Evolutionary conservation across 179 eudicot genomes (phyloP).

Genomic region (Beta macrorhiza): DNA sequence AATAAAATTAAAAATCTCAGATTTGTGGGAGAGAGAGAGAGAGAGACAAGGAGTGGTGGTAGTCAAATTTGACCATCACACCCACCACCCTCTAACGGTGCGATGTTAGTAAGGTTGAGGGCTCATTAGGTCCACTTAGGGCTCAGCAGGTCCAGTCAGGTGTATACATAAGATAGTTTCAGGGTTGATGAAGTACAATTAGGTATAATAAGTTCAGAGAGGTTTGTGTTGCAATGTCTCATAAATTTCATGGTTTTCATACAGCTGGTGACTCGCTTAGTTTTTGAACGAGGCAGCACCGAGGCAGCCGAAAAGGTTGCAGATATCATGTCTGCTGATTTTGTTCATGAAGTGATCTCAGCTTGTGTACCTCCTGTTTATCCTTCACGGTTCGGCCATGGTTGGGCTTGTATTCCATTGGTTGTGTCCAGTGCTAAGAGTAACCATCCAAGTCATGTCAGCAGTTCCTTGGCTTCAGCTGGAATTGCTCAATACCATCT

Average conservation of each 20-base stretch:
- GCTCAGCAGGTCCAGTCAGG: too few relatives aligned
- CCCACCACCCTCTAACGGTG: too few relatives aligned
- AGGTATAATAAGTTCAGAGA: too few relatives aligned
- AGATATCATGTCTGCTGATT: conserved; percentile 93
- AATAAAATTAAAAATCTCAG: too few relatives aligned
- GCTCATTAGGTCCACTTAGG: too few relatives aligned
- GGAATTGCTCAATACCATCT: conserved; percentile 84
- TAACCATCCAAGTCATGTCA: conserved; percentile 45
- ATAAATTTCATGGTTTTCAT: conserved; percentile 21
- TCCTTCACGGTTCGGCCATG: conserved; percentile 92
- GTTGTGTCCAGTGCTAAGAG: conserved; percentile 53
- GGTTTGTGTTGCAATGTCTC: background rate
- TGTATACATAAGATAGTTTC: too few relatives aligned
- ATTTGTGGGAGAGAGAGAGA: too few relatives aligned
- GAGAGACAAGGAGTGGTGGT: too few relatives aligned
- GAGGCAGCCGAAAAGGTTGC: conserved; percentile 99
- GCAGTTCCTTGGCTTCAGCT: conserved; percentile 53
- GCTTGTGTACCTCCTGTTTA: conserved; percentile 98
- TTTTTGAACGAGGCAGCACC: conserved; percentile 91
- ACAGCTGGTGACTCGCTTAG: conserved; percentile 97
- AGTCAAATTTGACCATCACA: too few relatives aligned
- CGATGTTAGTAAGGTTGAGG: too few relatives aligned
- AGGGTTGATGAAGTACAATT: too few relatives aligned
- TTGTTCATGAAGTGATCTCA: conserved; percentile 97
- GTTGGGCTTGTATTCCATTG: conserved; percentile 98